These are phyloP conservation scores for Lactifluus echinatus DNA, from an alignment of 768 basidiomycete species.

Conservation along the genomic window DNA sequence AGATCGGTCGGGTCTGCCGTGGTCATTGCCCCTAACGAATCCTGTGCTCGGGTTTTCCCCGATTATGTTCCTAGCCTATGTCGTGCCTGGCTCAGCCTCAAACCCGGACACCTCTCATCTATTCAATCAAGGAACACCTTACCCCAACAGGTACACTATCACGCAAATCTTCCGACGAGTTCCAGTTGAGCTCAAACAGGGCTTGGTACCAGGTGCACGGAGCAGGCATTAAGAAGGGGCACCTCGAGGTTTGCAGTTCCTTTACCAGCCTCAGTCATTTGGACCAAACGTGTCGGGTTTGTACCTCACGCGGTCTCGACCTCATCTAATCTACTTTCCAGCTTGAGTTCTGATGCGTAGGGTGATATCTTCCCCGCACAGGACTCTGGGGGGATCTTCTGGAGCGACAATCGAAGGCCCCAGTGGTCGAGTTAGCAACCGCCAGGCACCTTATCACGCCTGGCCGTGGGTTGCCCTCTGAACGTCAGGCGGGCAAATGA, in stretches of 20 bases:
- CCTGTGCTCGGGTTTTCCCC: constrained; percentile 31
- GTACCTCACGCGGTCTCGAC: constrained; percentile 19
- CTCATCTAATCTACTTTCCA: not conserved
- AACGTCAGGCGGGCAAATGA: not conserved
- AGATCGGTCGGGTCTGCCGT: constrained; percentile 36
- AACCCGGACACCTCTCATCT: constrained; percentile 37
- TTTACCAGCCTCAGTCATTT: constrained; percentile 78
- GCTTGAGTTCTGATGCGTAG: constrained; percentile 28
- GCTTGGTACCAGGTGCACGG: constrained; percentile 82
- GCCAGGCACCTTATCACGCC: not conserved
- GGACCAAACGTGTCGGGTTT: constrained; percentile 68
- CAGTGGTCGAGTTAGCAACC: constrained; percentile 50
- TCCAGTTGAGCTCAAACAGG: constrained; percentile 23
- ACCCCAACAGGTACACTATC: constrained; percentile 59
- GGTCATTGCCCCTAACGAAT: constrained; percentile 38
- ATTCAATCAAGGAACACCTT: constrained; percentile 62
- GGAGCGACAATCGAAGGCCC: constrained; percentile 62
- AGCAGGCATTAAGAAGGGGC: constrained; percentile 46
- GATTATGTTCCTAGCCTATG: not conserved
- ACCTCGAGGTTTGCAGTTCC: constrained; percentile 64
- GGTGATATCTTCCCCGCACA: constrained; percentile 63
- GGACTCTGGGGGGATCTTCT: constrained; percentile 64
- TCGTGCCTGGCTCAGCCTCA: constrained; percentile 23
- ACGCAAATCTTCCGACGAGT: not conserved
- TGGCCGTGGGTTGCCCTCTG: not conserved